Evolutionary conservation across 2,329 filamentous ascomycete species (phyloP).

Genomic region (Hymenoscyphus albidus): DNA sequence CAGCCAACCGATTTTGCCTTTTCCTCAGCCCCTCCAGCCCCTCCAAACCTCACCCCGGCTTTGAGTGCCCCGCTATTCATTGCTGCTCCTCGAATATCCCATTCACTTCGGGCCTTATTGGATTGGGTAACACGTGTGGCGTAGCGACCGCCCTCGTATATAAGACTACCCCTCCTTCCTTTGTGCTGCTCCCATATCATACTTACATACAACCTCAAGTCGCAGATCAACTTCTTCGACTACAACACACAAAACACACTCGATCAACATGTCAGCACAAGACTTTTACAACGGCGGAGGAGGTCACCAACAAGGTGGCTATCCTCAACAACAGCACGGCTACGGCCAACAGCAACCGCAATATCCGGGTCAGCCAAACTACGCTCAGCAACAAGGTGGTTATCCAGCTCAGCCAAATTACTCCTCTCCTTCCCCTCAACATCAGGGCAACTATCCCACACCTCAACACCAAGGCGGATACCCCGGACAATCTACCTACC

Average conservation of each 20-base stretch:
- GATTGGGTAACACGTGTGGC: background rate
- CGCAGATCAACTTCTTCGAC: background rate
- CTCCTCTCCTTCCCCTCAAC: slow-evolving; percentile 10
- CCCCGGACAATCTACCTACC: slow-evolving; percentile 20
- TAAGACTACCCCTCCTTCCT: slow-evolving; percentile 9
- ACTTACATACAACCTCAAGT: background rate
- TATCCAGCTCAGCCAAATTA: slow-evolving; percentile 24
- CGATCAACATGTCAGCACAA: slow-evolving; percentile 27
- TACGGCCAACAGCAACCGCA: slow-evolving; percentile 17
- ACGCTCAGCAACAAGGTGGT: slow-evolving; percentile 17
- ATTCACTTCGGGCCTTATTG: background rate
- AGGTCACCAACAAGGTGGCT: slow-evolving; percentile 17
- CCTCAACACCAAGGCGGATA: slow-evolving; percentile 14
- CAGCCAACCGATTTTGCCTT: background rate
- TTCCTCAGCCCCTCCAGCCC: background rate
- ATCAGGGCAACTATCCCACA: slow-evolving; percentile 14
- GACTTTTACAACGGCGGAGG: slow-evolving; percentile 31
- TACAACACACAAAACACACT: background rate
- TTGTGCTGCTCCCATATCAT: background rate
- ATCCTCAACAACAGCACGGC: slow-evolving; percentile 13
- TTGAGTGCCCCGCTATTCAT: slow-evolving; percentile 1
- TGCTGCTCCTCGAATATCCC: background rate
- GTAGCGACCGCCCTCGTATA: background rate
- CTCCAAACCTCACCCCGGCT: background rate
- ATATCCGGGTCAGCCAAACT: slow-evolving; percentile 23